Evolutionary conservation across 1,139 yeast species (phyloP).

Genomic region (Saccharomyces hybrid): DNA sequence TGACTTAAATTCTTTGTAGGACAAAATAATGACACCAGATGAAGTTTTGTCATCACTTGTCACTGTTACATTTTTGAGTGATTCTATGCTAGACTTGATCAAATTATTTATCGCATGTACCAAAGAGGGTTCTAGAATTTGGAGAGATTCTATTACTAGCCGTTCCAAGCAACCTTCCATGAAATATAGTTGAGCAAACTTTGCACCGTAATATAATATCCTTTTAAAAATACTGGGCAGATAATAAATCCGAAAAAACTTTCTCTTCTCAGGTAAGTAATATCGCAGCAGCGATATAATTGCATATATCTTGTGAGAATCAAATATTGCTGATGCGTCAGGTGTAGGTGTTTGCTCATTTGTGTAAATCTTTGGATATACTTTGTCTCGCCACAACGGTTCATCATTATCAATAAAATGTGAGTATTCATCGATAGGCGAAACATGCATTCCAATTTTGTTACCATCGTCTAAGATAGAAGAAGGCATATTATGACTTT

Average conservation of each 20-base stretch:
- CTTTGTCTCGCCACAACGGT: background rate
- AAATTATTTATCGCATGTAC: background rate
- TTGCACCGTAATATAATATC: background rate
- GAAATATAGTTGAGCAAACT: background rate
- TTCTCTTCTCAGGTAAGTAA: background rate
- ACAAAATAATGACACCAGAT: background rate
- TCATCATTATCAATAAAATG: background rate
- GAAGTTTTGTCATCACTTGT: background rate
- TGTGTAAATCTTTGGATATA: background rate
- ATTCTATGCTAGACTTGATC: background rate
- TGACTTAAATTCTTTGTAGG: background rate
- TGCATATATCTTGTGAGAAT: background rate
- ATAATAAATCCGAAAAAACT: background rate
- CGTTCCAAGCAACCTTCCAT: background rate
- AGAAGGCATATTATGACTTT: background rate
- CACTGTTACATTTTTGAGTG: background rate
- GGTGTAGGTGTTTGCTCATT: background rate
- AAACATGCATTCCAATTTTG: background rate
- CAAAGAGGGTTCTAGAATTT: background rate
- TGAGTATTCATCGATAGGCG: background rate
- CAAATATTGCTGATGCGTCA: background rate
- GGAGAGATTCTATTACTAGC: background rate
- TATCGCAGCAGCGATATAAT: background rate
- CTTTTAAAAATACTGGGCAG: background rate
- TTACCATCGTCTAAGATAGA: background rate